These are phyloP conservation scores for Xylariaceae sp. DNA, from an alignment of 2,329 filamentous ascomycete genomes.

Conservation along the genomic window DNA sequence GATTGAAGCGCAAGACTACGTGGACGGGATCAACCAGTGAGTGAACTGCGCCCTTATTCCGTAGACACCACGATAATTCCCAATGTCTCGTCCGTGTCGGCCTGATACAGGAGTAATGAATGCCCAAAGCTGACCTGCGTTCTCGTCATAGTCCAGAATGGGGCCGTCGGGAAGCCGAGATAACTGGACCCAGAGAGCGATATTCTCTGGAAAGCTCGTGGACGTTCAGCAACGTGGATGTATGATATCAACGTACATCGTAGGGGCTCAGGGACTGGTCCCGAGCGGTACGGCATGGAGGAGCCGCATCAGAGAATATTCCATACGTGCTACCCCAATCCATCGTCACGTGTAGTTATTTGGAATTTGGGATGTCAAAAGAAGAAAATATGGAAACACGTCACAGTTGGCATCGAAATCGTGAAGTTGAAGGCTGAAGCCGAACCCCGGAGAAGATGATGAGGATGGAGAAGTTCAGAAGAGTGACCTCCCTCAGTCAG, in stretches of 20 bases:
- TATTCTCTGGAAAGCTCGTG: slow-evolving; percentile 43
- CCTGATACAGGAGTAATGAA: not conserved
- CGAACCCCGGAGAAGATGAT: too few species aligned
- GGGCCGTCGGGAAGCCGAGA: slow-evolving; percentile 37
- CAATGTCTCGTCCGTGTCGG: too few species aligned
- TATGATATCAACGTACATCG: too few species aligned
- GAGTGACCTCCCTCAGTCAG: too few species aligned
- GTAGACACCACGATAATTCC: not conserved
- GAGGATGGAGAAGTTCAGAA: too few species aligned
- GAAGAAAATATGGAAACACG: too few species aligned
- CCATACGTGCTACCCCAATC: too few species aligned
- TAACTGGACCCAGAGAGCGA: slow-evolving; percentile 37
- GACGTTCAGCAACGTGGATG: slow-evolving; percentile 35
- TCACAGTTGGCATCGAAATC: too few species aligned
- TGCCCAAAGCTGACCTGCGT: slow-evolving; percentile 17
- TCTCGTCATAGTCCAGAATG: slow-evolving; percentile 38
- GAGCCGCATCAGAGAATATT: not conserved
- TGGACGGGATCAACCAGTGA: slow-evolving; percentile 68
- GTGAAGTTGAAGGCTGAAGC: too few species aligned
- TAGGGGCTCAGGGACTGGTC: not conserved
- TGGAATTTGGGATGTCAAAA: too few species aligned
- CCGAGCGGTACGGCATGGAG: not conserved
- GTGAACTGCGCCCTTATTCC: slow-evolving; percentile 16
- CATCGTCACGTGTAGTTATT: too few species aligned
- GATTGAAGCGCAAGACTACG: slow-evolving; percentile 72